phyloP scores from a whole-genome alignment of 2,329 filamentous ascomycete species.

The Fusarium austroafricanum region DNA sequence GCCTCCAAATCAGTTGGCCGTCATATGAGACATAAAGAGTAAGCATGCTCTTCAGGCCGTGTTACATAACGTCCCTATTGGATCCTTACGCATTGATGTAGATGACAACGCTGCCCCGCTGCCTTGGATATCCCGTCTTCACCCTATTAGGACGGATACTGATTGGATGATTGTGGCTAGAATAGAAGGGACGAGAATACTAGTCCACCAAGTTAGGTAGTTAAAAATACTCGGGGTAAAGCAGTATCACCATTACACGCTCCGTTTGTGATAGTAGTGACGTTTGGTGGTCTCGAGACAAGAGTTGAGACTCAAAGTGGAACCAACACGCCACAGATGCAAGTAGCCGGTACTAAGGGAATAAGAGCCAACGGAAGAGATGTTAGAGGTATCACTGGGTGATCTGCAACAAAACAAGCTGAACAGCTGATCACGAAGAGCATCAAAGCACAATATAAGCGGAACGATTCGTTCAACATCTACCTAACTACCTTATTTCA shows the following conservation, averaged over 20 bases:
- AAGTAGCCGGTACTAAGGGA: constrained; percentile 6
- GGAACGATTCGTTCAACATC: constrained; percentile 2
- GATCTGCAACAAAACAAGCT: neutral
- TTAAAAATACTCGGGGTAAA: neutral
- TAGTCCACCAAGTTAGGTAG: constrained; percentile 1
- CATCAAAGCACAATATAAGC: neutral
- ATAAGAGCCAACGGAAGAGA: neutral
- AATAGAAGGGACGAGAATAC: constrained; percentile 26
- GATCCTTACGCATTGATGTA: constrained; percentile 16
- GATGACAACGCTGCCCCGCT: constrained; percentile 21
- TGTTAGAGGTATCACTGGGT: neutral
- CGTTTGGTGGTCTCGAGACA: neutral
- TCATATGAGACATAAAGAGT: constrained; percentile 12
- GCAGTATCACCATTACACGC: constrained; percentile 15
- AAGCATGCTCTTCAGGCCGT: constrained; percentile 16
- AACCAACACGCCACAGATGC: constrained; percentile 31
- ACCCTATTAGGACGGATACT: neutral
- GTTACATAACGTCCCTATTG: constrained; percentile 21
- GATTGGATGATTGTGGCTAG: constrained; percentile 19
- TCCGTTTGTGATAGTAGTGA: constrained; percentile 13
- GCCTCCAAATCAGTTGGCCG: neutral
- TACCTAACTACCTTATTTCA: neutral
- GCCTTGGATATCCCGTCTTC: constrained; percentile 35
- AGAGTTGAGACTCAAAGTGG: constrained; percentile 16
- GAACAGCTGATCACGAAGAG: constrained; percentile 5